Percentiles rank a stretch among this genome's conserved stretches.
Evolutionary conservation across 495 filamentous ascomycete species (phyloP).

Genomic region (Letharia columbiana): DNA sequence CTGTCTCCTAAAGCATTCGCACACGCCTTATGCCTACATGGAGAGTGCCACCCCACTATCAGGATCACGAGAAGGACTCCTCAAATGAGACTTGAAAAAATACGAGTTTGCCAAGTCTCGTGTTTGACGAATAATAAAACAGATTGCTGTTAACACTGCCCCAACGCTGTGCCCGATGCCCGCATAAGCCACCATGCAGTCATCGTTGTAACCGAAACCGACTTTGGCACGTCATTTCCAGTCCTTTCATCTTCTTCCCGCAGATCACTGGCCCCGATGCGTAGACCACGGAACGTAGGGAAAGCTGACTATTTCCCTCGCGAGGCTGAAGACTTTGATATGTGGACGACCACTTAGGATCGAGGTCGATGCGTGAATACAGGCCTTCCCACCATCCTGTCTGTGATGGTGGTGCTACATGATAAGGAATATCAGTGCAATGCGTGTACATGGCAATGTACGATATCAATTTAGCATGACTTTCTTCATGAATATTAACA

Average conservation of each 20-base stretch:
- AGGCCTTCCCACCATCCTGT: background rate
- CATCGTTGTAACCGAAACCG: background rate
- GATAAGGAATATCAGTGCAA: background rate
- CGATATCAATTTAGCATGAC: background rate
- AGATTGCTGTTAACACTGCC: background rate
- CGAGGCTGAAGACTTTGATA: background rate
- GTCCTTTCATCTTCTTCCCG: background rate
- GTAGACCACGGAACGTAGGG: too few species aligned
- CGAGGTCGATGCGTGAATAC: background rate
- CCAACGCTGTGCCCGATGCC: background rate
- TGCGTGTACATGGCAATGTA: background rate
- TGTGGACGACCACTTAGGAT: background rate
- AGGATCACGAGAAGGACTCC: too few species aligned
- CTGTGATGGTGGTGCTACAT: background rate
- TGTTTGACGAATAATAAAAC: background rate
- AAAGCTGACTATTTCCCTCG: background rate
- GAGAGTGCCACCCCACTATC: too few species aligned
- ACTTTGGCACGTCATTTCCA: background rate
- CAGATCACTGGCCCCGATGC: too few species aligned
- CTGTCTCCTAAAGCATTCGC: too few species aligned
- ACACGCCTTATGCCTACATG: too few species aligned
- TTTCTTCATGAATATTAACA: background rate
- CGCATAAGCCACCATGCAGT: background rate
- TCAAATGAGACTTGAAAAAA: too few species aligned
- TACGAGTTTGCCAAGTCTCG: too few species aligned